Evolutionary conservation across 2,329 filamentous ascomycete genomes (phyloP), one percentile per base, ranked within the genome.

Genomic region (Aspergillus sp.): DNA sequence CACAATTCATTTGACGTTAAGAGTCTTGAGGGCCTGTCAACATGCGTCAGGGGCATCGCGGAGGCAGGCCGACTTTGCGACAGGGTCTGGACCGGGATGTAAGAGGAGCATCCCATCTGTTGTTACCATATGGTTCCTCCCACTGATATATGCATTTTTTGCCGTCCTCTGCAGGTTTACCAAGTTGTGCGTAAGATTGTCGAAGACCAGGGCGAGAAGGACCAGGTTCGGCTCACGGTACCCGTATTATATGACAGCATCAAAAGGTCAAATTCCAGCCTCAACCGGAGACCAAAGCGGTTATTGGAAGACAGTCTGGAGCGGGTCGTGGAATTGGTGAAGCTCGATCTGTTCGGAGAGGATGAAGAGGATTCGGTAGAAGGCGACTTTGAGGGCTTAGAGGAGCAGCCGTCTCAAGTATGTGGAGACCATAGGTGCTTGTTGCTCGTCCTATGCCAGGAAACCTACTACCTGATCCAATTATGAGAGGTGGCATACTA

Each of bases 271-370:
- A 96, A 96, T 64, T 94, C 89, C 0, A 89, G 85, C 45, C 69
- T 97, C 26, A 88, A 86, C 52, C 77, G 93, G 26, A 82, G 86
- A 55, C 88, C 88, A 35, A 94, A 93, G 66, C 83, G 82, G 50
- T 74, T 85, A 0, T 71, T 97, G 1, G 87, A 95, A 64, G 86
- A 93, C 52, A 85, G 86, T 33, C 88, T 97, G 52, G 88, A 94
- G 51, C 77, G 88, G 5, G 88, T 90, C 0, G 71, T 96, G 10
- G 79, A 83, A 5, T 80, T 88, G 12, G 73, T 91, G 4, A 84
- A 82, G 46, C 72, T 75, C 53, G 80, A 87, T 54, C 78, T 82
- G 49, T 65, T 73, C 9, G 76, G 73, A 41, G 76, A 78, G 27
- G 78, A 76, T 44, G 73, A 76, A 44, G 68, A 67, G 41, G 74